Percentiles rank a stretch among this genome's conserved stretches.
These are phyloP conservation scores for Eutypella sp. DNA, from an alignment of 2,329 filamentous ascomycete species.

Conservation along the genomic window DNA sequence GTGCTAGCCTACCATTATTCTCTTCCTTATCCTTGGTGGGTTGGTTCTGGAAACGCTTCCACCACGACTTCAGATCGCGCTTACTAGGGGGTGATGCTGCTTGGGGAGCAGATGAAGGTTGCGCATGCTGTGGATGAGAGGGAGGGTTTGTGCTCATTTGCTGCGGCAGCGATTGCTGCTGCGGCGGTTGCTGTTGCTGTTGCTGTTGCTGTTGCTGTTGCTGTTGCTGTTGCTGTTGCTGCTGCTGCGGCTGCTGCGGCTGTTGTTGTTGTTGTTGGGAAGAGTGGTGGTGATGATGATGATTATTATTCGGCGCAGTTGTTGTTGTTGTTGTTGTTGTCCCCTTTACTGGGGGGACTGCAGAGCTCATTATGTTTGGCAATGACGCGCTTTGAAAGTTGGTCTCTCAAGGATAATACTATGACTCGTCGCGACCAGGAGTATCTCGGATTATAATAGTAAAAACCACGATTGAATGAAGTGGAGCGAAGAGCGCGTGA, in stretches of 20 bases:
- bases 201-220: conserved; percentile 14
- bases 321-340: conserved; percentile 9
- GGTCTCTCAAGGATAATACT: too few relatives aligned
- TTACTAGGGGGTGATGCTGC: conserved; percentile 69
- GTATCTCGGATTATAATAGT: neutral
- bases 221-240: conserved; percentile 17
- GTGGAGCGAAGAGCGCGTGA: too few relatives aligned
- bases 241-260: conserved; percentile 7
- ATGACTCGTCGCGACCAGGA: neutral
- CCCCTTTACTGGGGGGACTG: conserved; percentile 24
- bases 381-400: conserved; percentile 25
- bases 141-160: conserved; percentile 18
- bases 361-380: conserved; percentile 26
- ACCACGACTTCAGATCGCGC: conserved; percentile 91
- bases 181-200: conserved; percentile 4
- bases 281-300: conserved; percentile 8
- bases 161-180: conserved; percentile 2
- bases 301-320: too few relatives aligned
- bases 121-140: conserved; percentile 18
- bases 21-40: conserved; percentile 50
- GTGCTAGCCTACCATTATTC: conserved; percentile 47
- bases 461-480: too few relatives aligned
- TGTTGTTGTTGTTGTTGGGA: conserved; percentile 2
- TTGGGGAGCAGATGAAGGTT: conserved; percentile 30
- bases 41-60: conserved; percentile 85